A percentile compares a stretch with the other conserved stretches of the same genome.
Conservation (phyloP, 805 yeast genomes). For the Sugiyamaella lignohabitans region DNA sequence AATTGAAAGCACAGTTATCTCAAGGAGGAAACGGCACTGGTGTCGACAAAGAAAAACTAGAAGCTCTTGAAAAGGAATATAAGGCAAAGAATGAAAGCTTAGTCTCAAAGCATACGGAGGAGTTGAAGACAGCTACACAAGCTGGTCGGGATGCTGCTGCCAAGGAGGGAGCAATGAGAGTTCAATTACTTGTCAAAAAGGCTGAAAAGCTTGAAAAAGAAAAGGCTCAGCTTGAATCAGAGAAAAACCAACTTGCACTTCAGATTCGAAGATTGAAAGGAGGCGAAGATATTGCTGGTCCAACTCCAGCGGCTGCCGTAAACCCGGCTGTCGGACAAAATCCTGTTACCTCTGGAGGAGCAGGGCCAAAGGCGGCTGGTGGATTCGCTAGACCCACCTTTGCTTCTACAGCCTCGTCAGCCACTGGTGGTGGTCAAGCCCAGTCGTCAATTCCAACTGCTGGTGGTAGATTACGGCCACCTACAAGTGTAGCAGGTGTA, state of each 20-base stretch:
- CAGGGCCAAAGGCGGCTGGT: neutral
- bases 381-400: neutral
- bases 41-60: constrained; percentile 17
- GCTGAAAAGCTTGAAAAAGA: constrained; percentile 46
- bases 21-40: constrained; percentile 13
- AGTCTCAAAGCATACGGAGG: constrained; percentile 20
- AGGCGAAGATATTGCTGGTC: neutral
- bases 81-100: constrained; percentile 24
- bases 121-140: constrained; percentile 14
- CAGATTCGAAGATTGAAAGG: neutral
- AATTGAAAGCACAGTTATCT: constrained; percentile 9
- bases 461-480: neutral
- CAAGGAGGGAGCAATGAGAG: constrained; percentile 53
- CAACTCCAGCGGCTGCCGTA: constrained; percentile 1
- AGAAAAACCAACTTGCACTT: neutral
- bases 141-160: constrained; percentile 41
- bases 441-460: neutral
- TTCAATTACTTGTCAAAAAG: constrained; percentile 48
- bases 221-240: constrained; percentile 16
- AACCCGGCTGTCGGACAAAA: neutral
- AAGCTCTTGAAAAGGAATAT: constrained; percentile 33
- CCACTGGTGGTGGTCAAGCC: no score
- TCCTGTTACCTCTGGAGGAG: no score
- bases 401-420: neutral
- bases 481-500: neutral